Base-by-base conservation (phyloP, 164 flowering plant species). In the Nelumbo lutea region DNA sequence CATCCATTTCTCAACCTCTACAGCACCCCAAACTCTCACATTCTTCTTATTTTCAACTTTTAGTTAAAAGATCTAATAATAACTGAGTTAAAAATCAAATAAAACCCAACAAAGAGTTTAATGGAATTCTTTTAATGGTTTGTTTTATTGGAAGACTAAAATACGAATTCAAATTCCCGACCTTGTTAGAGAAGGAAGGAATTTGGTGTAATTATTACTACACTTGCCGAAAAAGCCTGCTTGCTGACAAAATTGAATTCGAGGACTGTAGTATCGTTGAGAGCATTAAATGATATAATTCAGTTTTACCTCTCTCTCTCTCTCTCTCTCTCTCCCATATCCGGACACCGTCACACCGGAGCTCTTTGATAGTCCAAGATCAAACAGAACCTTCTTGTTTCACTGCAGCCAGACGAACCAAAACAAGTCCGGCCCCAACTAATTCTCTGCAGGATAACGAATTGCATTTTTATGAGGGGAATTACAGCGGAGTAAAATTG, bases 251-350 rank as follows among this genome's bases (percentile, higher is more conserved):
- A 75, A 84, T 80, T 79, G 74, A 79, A 80, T 80, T 72, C 56
- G 42, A 70, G 71, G 64, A 47, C 75, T 59, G 60, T 60, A 2
- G 74, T 68, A 85, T 82, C 38, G 88, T 80, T 84, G 90, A 64
- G 78, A 69, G 79, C 83, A 88, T 79, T 88, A 59, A 88, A 84
- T 86, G 81, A 41, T 46, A 67, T 60, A 47, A 73, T 61, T 80
- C 68, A 76, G 68, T 79, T 27, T 73, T 70, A 64, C 66, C 65
- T 70, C 71, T 61, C 77, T 43, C 2, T 2, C 15, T 64, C 59
- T 53, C 59, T 52, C n/a, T n/a, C n/a, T n/a, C n/a, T 27, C 27
- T 27, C 27, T 27, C 27, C 27, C 27, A 27, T 27, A 27, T 27
- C 27, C 27, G 27, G 27, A 27, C 27, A 27, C 27, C 27, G 27